These are phyloP conservation scores for Apiotrichum porosum DNA, from an alignment of 1,284 basidiomycete genomes.

Conservation along the genomic window DNA sequence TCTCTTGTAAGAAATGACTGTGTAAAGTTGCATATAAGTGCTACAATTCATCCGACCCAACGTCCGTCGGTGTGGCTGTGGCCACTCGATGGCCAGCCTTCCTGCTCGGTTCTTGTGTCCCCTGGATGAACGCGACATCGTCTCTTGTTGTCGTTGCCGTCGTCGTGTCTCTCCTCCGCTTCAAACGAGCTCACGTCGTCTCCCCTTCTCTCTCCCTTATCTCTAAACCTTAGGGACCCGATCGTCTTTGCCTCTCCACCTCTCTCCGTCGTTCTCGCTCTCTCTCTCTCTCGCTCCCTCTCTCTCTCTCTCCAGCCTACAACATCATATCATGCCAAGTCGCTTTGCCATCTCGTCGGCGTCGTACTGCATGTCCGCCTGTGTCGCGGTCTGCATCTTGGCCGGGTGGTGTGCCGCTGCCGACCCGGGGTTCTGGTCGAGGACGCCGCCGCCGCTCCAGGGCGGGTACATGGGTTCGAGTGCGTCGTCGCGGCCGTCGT, in stretches of 20 bases:
- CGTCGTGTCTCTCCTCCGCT: no score
- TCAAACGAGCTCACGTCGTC: no score
- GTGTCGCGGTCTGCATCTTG: not conserved
- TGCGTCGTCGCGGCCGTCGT: conserved; percentile 1
- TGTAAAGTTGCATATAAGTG: conserved; percentile 3
- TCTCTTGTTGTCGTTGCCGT: no score
- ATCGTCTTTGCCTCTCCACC: no score
- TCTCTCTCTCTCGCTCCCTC: not conserved
- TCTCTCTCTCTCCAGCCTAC: not conserved
- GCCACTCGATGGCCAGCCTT: not conserved
- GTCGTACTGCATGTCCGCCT: conserved; percentile 2
- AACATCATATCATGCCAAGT: not conserved
- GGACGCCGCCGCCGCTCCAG: not conserved
- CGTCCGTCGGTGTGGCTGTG: not conserved
- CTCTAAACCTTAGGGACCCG: not conserved
- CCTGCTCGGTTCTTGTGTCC: not conserved
- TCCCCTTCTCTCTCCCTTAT: not conserved
- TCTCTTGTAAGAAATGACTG: not conserved
- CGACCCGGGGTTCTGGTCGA: no score
- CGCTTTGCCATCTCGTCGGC: conserved; percentile 10
- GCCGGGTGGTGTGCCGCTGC: not conserved
- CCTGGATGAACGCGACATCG: not conserved
- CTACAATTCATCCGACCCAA: conserved; percentile 4
- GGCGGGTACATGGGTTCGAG: not conserved
- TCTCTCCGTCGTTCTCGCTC: not conserved